phyloP scores from a whole-genome alignment of 2,329 filamentous ascomycete genomes.

The Fusarium xylarioides region DNA sequence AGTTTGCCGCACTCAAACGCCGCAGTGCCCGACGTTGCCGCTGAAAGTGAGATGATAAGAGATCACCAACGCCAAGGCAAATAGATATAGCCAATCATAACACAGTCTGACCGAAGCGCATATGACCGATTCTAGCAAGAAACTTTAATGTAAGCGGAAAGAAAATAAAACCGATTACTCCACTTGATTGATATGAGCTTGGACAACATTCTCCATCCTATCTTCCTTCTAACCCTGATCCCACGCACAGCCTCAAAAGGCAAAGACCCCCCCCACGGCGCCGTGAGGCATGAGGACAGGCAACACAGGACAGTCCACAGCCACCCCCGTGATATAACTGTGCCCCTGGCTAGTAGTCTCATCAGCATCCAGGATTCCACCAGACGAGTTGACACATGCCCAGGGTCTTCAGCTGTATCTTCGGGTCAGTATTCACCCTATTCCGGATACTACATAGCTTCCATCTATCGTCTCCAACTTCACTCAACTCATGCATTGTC shows the following conservation, averaged over 20 bases:
- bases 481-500: background rate
- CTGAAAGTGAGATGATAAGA: background rate
- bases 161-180: background rate
- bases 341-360: constrained; percentile 2
- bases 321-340: constrained; percentile 6
- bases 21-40: background rate
- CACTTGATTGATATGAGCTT: background rate
- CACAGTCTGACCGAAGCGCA: background rate
- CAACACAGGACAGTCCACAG: constrained; percentile 5
- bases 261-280: background rate
- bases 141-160: constrained; percentile 8
- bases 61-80: background rate
- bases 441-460: background rate
- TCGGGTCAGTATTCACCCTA: background rate
- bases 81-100: background rate
- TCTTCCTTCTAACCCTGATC: constrained; percentile 5
- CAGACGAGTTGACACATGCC: background rate
- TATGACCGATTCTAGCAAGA: background rate
- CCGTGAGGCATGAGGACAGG: background rate
- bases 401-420: background rate
- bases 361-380: background rate
- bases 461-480: background rate
- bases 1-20: background rate
- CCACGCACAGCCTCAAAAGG: constrained; percentile 13
- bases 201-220: background rate